Conservation (phyloP, 169 alveolate species). For the Toxoplasma gondii region DNA sequence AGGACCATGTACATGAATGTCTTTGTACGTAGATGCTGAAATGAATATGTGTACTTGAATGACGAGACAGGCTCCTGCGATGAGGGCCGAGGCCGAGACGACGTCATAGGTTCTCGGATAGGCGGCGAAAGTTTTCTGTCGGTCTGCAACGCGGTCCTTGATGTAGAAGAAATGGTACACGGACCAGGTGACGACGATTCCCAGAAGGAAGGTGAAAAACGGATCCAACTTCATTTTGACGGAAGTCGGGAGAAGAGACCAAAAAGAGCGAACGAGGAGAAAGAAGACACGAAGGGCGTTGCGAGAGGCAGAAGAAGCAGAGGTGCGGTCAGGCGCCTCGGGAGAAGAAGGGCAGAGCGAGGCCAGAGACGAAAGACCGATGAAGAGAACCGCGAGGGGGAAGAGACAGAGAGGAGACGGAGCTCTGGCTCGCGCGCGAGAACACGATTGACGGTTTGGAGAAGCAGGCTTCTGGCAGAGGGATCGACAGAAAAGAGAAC, state of each 20-base stretch:
- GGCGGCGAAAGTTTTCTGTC: neutral
- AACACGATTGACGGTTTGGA: no score
- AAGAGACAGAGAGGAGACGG: no score
- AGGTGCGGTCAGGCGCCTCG: neutral
- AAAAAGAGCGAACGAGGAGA: no score
- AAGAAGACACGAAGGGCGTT: neutral
- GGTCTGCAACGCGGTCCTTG: neutral
- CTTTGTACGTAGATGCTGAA: neutral
- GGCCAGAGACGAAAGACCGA: neutral
- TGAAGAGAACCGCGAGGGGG: no score
- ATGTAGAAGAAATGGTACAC: conserved; percentile 13
- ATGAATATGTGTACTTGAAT: neutral
- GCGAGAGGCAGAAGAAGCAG: neutral
- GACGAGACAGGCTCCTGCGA: conserved; percentile 11
- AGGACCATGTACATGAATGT: neutral
- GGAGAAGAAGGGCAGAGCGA: neutral
- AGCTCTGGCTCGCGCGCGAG: no score
- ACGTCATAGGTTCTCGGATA: neutral
- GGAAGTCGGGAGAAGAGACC: no score
- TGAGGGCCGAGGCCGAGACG: neutral
- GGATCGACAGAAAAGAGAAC: no score
- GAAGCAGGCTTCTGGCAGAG: no score
- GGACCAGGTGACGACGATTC: neutral
- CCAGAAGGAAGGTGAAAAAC: neutral
- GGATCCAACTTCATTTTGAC: conserved; percentile 42